Base-by-base conservation (phyloP, 352 stramenopile species). In the Paralagenidium karlingii region DNA sequence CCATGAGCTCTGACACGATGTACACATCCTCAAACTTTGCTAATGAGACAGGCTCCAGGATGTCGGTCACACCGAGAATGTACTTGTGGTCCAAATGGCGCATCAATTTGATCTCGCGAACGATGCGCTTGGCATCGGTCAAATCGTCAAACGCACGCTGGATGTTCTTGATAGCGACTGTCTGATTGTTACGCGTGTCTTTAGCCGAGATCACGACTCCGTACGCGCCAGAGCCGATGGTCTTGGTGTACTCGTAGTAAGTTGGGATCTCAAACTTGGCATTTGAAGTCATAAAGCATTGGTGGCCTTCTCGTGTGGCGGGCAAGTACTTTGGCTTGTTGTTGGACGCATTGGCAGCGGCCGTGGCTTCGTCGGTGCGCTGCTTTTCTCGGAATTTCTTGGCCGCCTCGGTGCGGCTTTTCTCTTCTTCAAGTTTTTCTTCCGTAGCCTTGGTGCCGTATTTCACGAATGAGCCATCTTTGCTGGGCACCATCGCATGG, bases 81-180 rank as follows among this genome's bases (percentile, higher is more conserved):
- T 89, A 95, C 58, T 96, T 88, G 58, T 94, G 84, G 20, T 82
- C 49, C 74, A 98, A 47, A 37, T 94, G 81, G 5, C 85, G 62
- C 70, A 96, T 84, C 24, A 96, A 57, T 42, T 92, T 89, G 53
- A 98, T 97, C 68, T 98, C 95, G 1, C 95, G 69, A 16, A 99
- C 74, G 46, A 99, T 99, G 34, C 96, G 84, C 58, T 99, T 99
- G 20, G 96, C 96, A 59, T 99, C 96, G 18, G 97, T 97, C 26
- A 99, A 76, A 56, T 99, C 94, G 38, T 97, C 86, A 55, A 98
- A 98, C 12, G 84, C 83, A 18, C 73, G 61, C 31, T 89, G 69
- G 32, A 97, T 95, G 60, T 97, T 98, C 63, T 98, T 98, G 49
- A 98, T 95, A 1, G 75, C 70, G 13, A 77, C 53, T 0, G 62